phyloP scores from a whole-genome alignment of 768 basidiomycete genomes.

The Xerocomellus chrysenteron region DNA sequence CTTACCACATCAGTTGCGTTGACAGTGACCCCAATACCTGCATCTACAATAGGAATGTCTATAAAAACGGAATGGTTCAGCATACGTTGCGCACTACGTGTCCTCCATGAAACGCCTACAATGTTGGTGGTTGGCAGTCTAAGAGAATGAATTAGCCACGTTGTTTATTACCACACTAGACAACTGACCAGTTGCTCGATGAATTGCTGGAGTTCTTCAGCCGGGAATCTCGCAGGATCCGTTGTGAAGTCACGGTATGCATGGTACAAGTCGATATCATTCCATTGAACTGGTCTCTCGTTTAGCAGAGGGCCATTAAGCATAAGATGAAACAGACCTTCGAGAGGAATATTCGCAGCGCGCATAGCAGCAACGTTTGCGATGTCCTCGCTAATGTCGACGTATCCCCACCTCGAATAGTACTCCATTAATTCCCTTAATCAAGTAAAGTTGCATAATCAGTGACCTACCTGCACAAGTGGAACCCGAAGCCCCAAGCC shows the following conservation, averaged over 20 bases:
- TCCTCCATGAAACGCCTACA: constrained; percentile 16
- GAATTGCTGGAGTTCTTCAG: constrained; percentile 50
- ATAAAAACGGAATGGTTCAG: neutral
- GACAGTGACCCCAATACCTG: constrained; percentile 53
- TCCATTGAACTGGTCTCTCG: constrained; percentile 61
- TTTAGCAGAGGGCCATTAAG: neutral
- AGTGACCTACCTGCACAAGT: constrained; percentile 55
- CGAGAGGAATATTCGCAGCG: constrained; percentile 71
- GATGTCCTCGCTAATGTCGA: constrained; percentile 53
- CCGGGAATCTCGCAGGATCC: constrained; percentile 63
- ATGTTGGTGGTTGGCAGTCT: constrained; percentile 31
- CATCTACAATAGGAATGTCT: constrained; percentile 75
- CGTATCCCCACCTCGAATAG: constrained; percentile 43
- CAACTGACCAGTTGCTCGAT: constrained; percentile 54
- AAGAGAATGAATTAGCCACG: constrained; percentile 1
- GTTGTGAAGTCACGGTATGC: constrained; percentile 67
- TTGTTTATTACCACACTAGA: neutral
- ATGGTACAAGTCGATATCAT: constrained; percentile 74
- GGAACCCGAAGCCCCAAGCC: constrained; percentile 76
- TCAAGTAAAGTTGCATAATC: neutral
- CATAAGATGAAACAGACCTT: constrained; percentile 42
- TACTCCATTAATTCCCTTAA: neutral
- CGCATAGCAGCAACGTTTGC: constrained; percentile 58
- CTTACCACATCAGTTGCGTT: constrained; percentile 64
- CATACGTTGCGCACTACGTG: neutral